Conservation (phyloP, 495 filamentous ascomycete species). For the Aspergillus baeticus region DNA sequence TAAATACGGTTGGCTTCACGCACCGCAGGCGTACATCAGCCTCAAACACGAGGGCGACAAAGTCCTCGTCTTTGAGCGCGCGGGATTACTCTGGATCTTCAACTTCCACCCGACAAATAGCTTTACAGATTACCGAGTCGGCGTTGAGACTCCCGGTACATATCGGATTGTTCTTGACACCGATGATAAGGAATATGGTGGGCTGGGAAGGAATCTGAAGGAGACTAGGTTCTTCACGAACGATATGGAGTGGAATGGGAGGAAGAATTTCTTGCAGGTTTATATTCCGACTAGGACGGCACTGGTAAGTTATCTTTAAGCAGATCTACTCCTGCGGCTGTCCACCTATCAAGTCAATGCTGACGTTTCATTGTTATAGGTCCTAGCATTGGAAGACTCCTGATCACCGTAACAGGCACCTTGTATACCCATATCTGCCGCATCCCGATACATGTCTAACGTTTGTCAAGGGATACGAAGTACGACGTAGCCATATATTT, state of each 20-base stretch:
- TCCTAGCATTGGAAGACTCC: constrained; percentile 52
- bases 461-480: not conserved
- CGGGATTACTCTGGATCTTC: constrained; percentile 88
- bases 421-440: not conserved
- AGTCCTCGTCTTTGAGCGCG: constrained; percentile 93
- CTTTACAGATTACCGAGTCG: constrained; percentile 90
- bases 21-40: constrained; percentile 83
- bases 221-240: constrained; percentile 88
- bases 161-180: constrained; percentile 87
- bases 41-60: constrained; percentile 95
- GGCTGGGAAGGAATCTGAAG: constrained; percentile 72
- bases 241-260: constrained; percentile 80
- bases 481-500: not conserved
- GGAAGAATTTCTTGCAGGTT: constrained; percentile 87
- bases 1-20: constrained; percentile 91
- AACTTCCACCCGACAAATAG: constrained; percentile 90
- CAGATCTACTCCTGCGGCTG: not conserved
- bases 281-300: constrained; percentile 87
- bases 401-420: constrained; percentile 23
- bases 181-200: constrained; percentile 76
- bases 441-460: not conserved
- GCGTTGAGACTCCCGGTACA: constrained; percentile 78
- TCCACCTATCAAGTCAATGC: not conserved
- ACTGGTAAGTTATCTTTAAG: constrained; percentile 62
- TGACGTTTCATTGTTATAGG: constrained; percentile 29